phyloP scores from a whole-genome alignment of 2,329 filamentous ascomycete genomes.

The Neonectria magnoliae region DNA sequence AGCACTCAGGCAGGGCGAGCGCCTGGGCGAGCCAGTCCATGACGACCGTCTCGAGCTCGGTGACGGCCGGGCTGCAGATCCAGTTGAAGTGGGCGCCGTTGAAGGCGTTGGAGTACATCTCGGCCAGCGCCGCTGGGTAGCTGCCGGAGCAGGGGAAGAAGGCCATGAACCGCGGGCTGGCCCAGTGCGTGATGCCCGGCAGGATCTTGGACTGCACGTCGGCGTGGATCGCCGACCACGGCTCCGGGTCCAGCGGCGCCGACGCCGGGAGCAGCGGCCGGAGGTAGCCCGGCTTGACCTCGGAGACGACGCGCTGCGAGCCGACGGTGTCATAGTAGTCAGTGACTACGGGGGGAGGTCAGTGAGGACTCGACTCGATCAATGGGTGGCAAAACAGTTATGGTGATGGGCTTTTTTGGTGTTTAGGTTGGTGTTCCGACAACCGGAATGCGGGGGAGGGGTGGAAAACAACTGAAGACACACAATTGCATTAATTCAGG shows the following conservation, averaged over 20 bases:
- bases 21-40: conserved; percentile 90
- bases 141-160: conserved; percentile 89
- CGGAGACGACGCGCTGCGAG: conserved; percentile 76
- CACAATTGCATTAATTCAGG: background rate
- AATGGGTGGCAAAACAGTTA: background rate
- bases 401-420: conserved; percentile 10
- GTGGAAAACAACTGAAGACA: background rate
- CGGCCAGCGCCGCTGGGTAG: conserved; percentile 87
- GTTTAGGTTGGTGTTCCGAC: conserved; percentile 9
- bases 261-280: conserved; percentile 77
- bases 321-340: conserved; percentile 83
- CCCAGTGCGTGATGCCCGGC: conserved; percentile 94
- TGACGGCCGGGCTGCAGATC: conserved; percentile 92
- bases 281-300: conserved; percentile 86
- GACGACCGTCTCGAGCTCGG: conserved; percentile 91
- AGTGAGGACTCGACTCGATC: background rate
- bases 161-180: conserved; percentile 93
- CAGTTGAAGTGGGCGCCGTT: conserved; percentile 95
- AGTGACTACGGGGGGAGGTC: conserved; percentile 67
- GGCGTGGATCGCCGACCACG: conserved; percentile 81
- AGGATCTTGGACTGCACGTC: conserved; percentile 90
- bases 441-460: conserved; percentile 12
- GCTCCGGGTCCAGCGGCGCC: conserved; percentile 73
- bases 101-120: conserved; percentile 91
- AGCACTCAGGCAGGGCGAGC: conserved; percentile 77